Percentiles rank a stretch among this genome's conserved stretches.
phyloP scores from a whole-genome alignment of 805 yeast species.

The Brettanomyces custersianus region DNA sequence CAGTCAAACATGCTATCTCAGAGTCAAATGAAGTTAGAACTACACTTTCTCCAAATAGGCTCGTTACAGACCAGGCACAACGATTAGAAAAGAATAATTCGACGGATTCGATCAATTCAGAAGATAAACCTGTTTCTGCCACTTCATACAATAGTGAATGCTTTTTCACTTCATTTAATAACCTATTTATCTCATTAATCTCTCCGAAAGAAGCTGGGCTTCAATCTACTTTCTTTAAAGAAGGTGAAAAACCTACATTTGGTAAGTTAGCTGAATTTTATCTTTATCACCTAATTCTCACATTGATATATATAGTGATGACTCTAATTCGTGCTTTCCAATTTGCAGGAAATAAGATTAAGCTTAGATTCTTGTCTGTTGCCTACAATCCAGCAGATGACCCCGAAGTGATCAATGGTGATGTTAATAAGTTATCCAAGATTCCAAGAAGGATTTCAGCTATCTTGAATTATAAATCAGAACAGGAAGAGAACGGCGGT shows the following conservation, averaged over 20 bases:
- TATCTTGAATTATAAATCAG: slow-evolving; percentile 63
- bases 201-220: slow-evolving; percentile 9
- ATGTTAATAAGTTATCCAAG: slow-evolving; percentile 62
- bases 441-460: slow-evolving; percentile 72
- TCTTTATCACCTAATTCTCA: slow-evolving; percentile 39
- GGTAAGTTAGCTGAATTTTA: slow-evolving; percentile 17
- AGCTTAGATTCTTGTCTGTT: slow-evolving; percentile 48
- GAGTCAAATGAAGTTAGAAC: not conserved
- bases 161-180: slow-evolving; percentile 11
- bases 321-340: slow-evolving; percentile 47
- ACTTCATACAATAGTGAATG: slow-evolving; percentile 10
- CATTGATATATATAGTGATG: slow-evolving; percentile 45
- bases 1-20: slow-evolving; percentile 1
- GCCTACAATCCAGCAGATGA: slow-evolving; percentile 66
- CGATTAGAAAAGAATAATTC: slow-evolving; percentile 2
- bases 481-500: slow-evolving; percentile 85
- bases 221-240: slow-evolving; percentile 3
- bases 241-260: slow-evolving; percentile 2
- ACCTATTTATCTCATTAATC: slow-evolving; percentile 14
- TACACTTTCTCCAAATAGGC: slow-evolving; percentile 2
- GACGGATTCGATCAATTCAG: not conserved
- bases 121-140: slow-evolving; percentile 9
- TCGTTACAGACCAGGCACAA: slow-evolving; percentile 8
- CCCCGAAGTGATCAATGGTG: slow-evolving; percentile 81
- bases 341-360: slow-evolving; percentile 40